Evolutionary conservation across 2,329 filamentous ascomycete species (phyloP), one percentile per base, ranked within the genome.

Genomic region (Beauveria australis): DNA sequence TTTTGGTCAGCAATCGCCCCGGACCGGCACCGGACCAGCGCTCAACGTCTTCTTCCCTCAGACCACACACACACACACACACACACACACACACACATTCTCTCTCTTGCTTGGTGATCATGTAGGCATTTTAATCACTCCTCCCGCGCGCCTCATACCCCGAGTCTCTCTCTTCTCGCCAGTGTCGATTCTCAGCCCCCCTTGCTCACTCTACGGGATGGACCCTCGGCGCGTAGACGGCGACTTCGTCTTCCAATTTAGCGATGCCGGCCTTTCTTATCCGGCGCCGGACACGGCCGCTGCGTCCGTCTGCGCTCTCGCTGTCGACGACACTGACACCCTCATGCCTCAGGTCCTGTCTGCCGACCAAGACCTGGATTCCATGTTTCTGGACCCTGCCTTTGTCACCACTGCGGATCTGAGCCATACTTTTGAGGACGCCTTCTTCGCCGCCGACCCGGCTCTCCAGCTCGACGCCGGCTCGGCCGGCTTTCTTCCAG

Each of bases 381-480:
- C 57, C 30, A 14, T 54, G 41, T 60, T 60, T 28, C 58, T 55
- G 8, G 58, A 60, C 22, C 51, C 51, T 3, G 16, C 51, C 19
- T 49, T 49, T 30, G n/a, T 16, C 24, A 33, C 12, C 28, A 19
- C 18, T 18, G 8, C 59, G 3, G 52, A 61, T 18, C 26, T 56
- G 43, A 19, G 26, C 47, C 37, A 51, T 26, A 49, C 43, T 26
- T 56, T 61, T 43, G 59, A 55, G 26, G 24, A 12, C 26, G 19
- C 53, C 57, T 59, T 53, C 41, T 59, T 59, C 40, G 47, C 46
- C 10, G 24, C 56, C 19, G 58, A 54, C 51, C 49, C 41, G 33
- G 22, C 44, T 4, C 46, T 51, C 9, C 52, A 61, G 5, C 37
- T 43, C 46, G 46, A 44, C 46, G n/a, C 14, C 24, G 24, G 3